Evolutionary conservation across 768 basidiomycete species (phyloP).

Genomic region (Melanogaster broomeanus): DNA sequence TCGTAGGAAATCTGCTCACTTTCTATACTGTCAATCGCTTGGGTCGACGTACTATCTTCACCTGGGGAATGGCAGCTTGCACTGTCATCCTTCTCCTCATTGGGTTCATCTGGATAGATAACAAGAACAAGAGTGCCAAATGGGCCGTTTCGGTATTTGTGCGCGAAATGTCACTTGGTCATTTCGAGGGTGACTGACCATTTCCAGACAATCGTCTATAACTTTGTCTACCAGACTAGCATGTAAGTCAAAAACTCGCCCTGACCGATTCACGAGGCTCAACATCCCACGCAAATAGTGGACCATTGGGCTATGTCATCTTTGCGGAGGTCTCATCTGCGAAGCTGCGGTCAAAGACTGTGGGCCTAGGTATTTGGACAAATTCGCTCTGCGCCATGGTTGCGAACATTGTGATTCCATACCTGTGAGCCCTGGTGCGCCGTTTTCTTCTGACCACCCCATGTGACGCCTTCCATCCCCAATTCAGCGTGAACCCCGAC

Average conservation of each 20-base stretch:
- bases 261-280: neutral
- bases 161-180: neutral
- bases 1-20: conserved; percentile 26
- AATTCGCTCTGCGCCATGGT: conserved; percentile 29
- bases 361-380: conserved; percentile 26
- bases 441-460: too few relatives aligned
- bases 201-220: conserved; percentile 30
- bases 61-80: conserved; percentile 27
- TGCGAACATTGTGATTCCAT: conserved; percentile 26
- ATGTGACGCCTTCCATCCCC: neutral
- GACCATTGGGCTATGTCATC: conserved; percentile 28
- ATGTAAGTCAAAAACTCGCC: conserved; percentile 15
- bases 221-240: conserved; percentile 27
- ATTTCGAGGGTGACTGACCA: neutral
- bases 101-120: conserved; percentile 28
- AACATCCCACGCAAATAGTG: conserved; percentile 9
- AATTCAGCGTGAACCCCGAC: conserved; percentile 26
- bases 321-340: conserved; percentile 31
- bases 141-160: conserved; percentile 26
- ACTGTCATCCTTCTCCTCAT: conserved; percentile 25
- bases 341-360: conserved; percentile 32
- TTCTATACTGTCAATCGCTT: conserved; percentile 25
- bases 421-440: conserved; percentile 20
- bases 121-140: conserved; percentile 11
- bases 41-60: conserved; percentile 28